Evolutionary conservation across 1,284 basidiomycete species (phyloP), one percentile per base, ranked within the genome.

Genomic region (Stereum hirsutum): DNA sequence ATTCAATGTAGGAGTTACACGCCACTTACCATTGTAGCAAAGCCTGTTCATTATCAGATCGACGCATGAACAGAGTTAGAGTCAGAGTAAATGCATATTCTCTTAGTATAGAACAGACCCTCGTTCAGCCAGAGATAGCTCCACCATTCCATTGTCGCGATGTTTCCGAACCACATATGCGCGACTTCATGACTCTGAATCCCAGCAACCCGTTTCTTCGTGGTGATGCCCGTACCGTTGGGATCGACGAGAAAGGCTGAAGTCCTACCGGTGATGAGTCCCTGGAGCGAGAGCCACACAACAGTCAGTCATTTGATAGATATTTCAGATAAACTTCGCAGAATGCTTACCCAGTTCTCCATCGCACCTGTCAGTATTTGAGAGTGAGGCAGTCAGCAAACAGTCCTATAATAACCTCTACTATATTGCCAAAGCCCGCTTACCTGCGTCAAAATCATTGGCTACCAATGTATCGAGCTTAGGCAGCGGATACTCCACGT

Each of bases 71-170:
- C n/a, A n/a, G n/a, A n/a, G n/a, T n/a, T n/a, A n/a, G n/a, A n/a
- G n/a, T n/a, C n/a, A n/a, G n/a, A n/a, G n/a, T n/a, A n/a, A n/a
- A n/a, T n/a, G n/a, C n/a, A n/a, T n/a, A n/a, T n/a, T n/a, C n/a
- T n/a, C n/a, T n/a, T n/a, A n/a, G n/a, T n/a, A n/a, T n/a, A n/a
- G n/a, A n/a, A n/a, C n/a, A n/a, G n/a, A 75, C 79, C 81, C 74
- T 88, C 83, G 50, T 91, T 91, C 56, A 93, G 68, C 58, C 84
- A 92, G 35, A 93, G 69, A 61, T 89, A 86, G 53, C 89, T 85
- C 91, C 92, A 95, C 90, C 90, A 96, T 54, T 79, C 78, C 86
- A 93, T 92, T 1, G 90, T 95, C 14, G 88, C 85, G 54, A 93
- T 89, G 61, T 94, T 85, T 39, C 90, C 89, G 56, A 93, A 93